Conservation (phyloP, 2,329 filamentous ascomycete genomes). For the Byssoonygena ceratinophila region DNA sequence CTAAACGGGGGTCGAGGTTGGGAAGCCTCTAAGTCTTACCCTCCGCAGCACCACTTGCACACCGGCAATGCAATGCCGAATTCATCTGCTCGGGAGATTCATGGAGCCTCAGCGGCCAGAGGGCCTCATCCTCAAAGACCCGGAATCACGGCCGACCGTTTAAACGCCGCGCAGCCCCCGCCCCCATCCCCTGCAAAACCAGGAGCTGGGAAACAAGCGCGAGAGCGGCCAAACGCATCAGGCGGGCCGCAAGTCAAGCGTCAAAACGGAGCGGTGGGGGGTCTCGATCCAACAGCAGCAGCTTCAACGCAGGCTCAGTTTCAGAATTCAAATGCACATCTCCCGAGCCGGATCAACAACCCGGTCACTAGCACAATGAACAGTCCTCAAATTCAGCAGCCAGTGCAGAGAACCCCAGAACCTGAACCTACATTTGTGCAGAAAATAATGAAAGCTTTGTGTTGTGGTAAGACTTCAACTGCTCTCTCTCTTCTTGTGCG, state of each 20-base stretch:
- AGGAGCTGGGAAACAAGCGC: constrained; percentile 56
- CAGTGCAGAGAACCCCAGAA: constrained; percentile 43
- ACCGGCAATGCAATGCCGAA: constrained; percentile 68
- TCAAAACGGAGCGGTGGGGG: constrained; percentile 46
- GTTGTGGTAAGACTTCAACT: constrained; percentile 62
- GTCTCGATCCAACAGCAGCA: constrained; percentile 63
- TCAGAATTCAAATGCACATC: constrained; percentile 86
- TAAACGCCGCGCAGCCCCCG: constrained; percentile 88
- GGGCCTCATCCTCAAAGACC: constrained; percentile 43
- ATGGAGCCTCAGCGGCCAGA: constrained; percentile 55
- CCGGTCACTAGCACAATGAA: constrained; percentile 49
- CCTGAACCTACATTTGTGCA: constrained; percentile 72
- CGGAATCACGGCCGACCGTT: constrained; percentile 70
- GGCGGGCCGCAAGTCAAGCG: constrained; percentile 64
- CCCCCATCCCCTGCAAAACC: constrained; percentile 74
- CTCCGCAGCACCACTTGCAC: constrained; percentile 64
- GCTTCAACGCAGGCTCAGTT: constrained; percentile 93
- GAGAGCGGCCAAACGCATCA: constrained; percentile 64
- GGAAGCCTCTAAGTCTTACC: constrained; percentile 65
- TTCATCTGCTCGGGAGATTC: constrained; percentile 73
- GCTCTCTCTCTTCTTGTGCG: neutral
- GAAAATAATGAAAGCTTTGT: constrained; percentile 85
- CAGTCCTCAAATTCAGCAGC: constrained; percentile 46
- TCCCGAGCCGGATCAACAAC: constrained; percentile 53
- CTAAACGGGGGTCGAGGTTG: constrained; percentile 85